Base-by-base conservation (phyloP, 495 filamentous ascomycete genomes). In the Aspergillus nanangensis region DNA sequence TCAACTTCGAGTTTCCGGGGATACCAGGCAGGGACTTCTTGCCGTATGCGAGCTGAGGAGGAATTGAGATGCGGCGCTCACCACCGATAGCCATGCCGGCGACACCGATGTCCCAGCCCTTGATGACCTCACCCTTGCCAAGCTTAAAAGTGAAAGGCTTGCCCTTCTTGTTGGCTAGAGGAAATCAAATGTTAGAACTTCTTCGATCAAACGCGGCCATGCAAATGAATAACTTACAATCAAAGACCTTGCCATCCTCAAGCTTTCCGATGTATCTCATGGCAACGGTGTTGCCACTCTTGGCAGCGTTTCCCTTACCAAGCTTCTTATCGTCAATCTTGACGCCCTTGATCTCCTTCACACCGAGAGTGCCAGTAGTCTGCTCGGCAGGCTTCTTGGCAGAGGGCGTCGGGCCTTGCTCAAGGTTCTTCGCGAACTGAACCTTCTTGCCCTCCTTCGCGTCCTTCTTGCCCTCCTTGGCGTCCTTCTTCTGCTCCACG, bases 181-280 rank as follows among this genome's bases (percentile, higher is more conserved):
- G 1, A 23, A 13, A 38, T 33, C 22, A 42, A n/a, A 27, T 22
- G 13, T 19, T 11, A 39, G 5, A n/a, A n/a, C n/a, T n/a, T n/a
- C n/a, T n/a, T n/a, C n/a, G n/a, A n/a, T n/a, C n/a, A n/a, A n/a
- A n/a, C n/a, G n/a, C n/a, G n/a, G n/a, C n/a, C n/a, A n/a, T n/a
- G n/a, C n/a, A n/a, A n/a, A n/a, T n/a, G n/a, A n/a, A n/a, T 11
- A 18, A 79, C 86, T 72, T 77, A 89, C 86, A 69, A 67, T 97
- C 93, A 58, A 99, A 99, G 48, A 90, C 79, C 71, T 96, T 95
- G 66, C 88, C 88, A 64, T 91, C 82, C 59, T 81, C 78, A 47
- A 90, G 82, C 79, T 97, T 99, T 56, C 93, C 93, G 61, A 99
- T 96, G 71, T 99, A 99, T 51, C 93, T 82, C 82, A 99, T 88